Evolutionary conservation across 208 protist species (phyloP).

Genomic region (Trypanosoma caninum): DNA sequence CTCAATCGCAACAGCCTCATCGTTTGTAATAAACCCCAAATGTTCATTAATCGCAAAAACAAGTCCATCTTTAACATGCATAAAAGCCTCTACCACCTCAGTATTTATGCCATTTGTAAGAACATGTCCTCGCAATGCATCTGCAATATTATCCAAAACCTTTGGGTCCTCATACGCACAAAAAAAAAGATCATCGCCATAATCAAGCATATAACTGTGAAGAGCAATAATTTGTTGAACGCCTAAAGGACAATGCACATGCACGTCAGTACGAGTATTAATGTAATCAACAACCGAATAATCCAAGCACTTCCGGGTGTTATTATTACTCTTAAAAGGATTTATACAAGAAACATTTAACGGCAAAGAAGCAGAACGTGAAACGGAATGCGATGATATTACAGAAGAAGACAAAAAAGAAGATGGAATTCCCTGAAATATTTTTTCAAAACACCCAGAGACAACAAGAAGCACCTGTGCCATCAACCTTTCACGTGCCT

Average conservation of each 20-base stretch:
- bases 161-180: conserved; percentile 31
- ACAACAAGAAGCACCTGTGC: conserved; percentile 4
- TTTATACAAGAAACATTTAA: too few species aligned
- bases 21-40: conserved; percentile 14
- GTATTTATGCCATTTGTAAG: not conserved
- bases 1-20: conserved; percentile 13
- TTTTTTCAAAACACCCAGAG: not conserved
- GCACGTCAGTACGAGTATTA: not conserved
- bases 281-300: conserved; percentile 8
- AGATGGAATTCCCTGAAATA: not conserved
- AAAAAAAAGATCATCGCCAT: conserved; percentile 33
- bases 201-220: conserved; percentile 42
- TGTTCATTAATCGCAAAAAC: conserved; percentile 12
- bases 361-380: too few species aligned
- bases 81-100: conserved; percentile 10
- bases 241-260: not conserved
- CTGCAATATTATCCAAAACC: conserved; percentile 29
- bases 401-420: too few species aligned
- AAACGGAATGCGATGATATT: too few species aligned
- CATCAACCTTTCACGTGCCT: conserved; percentile 1
- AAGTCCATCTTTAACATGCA: conserved; percentile 7
- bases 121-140: not conserved
- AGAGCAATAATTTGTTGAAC: conserved; percentile 29
- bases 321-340: too few species aligned
- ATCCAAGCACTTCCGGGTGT: too few species aligned